A percentile compares a stretch with the other conserved stretches of the same genome.
phyloP scores from a whole-genome alignment of 345 rosid species.

The Turnera subulata region DNA sequence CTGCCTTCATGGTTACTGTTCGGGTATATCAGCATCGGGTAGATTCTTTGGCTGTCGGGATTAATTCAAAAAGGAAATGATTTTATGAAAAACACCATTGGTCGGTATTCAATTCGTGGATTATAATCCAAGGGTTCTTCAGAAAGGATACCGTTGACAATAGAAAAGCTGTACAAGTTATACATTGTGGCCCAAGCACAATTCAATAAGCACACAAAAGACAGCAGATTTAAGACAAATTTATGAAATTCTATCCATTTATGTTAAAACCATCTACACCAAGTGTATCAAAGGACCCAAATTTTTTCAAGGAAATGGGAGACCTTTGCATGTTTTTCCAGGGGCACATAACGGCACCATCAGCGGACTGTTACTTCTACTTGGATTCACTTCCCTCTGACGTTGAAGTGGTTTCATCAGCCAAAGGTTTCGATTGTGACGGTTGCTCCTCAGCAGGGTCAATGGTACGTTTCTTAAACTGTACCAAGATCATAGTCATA shows the following conservation, averaged over 20 bases:
- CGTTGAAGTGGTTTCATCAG: conserved; percentile 20
- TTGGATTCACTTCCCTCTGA: conserved; percentile 24
- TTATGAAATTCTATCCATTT: not conserved
- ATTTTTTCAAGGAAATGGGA: not conserved
- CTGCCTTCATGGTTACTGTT: too few relatives aligned
- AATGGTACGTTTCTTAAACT: conserved; percentile 59
- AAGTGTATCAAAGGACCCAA: conserved; percentile 13
- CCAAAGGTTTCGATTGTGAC: conserved; percentile 27
- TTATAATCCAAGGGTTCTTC: not conserved
- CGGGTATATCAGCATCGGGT: too few relatives aligned
- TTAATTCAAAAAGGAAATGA: too few relatives aligned
- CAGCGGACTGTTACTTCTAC: conserved; percentile 3
- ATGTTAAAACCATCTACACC: conserved; percentile 16
- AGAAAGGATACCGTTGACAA: not conserved
- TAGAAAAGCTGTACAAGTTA: conserved; percentile 25
- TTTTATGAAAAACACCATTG: too few relatives aligned
- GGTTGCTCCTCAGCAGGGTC: conserved; percentile 31
- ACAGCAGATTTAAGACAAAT: too few relatives aligned
- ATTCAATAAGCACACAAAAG: conserved; percentile 5
- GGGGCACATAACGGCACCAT: too few relatives aligned
- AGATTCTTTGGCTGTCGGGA: too few relatives aligned
- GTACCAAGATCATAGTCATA: conserved; percentile 97
- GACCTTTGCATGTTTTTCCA: too few relatives aligned
- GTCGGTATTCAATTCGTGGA: too few relatives aligned
- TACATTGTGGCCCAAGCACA: not conserved